Conservation (phyloP, 1,284 basidiomycete genomes). For the Anthracocystis setariae region DNA sequence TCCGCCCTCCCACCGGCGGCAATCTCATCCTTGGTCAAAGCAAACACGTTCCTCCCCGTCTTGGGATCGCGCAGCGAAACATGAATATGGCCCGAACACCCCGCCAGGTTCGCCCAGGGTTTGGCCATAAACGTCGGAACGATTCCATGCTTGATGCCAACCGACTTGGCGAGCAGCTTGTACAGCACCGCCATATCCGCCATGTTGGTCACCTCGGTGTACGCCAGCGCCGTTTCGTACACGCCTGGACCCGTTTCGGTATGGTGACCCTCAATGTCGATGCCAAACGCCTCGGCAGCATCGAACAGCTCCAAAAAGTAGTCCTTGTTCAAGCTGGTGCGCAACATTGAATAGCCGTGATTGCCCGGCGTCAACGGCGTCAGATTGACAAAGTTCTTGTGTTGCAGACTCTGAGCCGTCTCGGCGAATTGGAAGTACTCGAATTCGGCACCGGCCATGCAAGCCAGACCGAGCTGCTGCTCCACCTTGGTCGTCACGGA, state of each 20-base stretch:
- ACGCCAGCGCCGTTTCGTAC: conserved; percentile 91
- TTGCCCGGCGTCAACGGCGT: conserved; percentile 86
- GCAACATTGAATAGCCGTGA: conserved; percentile 67
- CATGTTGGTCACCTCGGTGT: conserved; percentile 84
- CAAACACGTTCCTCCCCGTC: conserved; percentile 82
- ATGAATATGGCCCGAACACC: conserved; percentile 80
- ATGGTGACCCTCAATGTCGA: conserved; percentile 91
- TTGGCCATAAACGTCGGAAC: conserved; percentile 98
- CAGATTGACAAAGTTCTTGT: conserved; percentile 81
- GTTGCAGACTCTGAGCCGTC: conserved; percentile 77
- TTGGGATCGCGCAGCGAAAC: conserved; percentile 79
- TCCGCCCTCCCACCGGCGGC: conserved; percentile 75
- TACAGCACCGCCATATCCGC: conserved; percentile 94
- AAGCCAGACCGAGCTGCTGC: conserved; percentile 39
- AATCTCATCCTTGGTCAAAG: conserved; percentile 74
- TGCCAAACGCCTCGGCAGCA: conserved; percentile 77
- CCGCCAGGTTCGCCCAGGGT: conserved; percentile 75
- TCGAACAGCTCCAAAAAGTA: conserved; percentile 93
- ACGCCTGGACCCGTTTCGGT: conserved; percentile 90
- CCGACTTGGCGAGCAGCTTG: conserved; percentile 90
- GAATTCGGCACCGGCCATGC: conserved; percentile 85
- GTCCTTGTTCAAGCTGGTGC: conserved; percentile 76
- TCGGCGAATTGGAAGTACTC: conserved; percentile 97
- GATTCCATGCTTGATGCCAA: conserved; percentile 87
- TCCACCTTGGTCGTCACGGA: conserved; percentile 71